Evolutionary conservation across 805 yeast genomes (phyloP).

Genomic region (Candida easanensis): DNA sequence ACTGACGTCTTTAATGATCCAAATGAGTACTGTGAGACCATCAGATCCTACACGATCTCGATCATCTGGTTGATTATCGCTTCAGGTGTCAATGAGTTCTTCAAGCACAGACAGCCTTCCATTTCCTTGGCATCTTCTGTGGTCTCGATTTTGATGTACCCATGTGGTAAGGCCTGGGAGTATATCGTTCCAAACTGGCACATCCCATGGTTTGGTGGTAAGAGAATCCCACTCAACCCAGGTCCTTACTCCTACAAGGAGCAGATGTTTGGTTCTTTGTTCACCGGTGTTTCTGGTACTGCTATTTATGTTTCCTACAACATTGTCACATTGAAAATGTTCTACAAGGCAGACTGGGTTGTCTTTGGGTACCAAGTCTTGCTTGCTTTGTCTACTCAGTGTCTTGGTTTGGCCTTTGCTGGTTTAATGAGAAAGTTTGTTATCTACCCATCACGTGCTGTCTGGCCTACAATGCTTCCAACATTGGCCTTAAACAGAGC

Average conservation of each 20-base stretch:
- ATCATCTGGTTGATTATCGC: slow-evolving; percentile 50
- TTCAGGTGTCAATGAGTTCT: slow-evolving; percentile 54
- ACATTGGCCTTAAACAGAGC: slow-evolving; percentile 48
- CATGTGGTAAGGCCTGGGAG: slow-evolving; percentile 42
- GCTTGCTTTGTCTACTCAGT: slow-evolving; percentile 53
- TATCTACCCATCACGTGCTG: slow-evolving; percentile 47
- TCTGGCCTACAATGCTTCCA: slow-evolving; percentile 55
- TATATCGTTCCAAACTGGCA: slow-evolving; percentile 44
- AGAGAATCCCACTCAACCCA: slow-evolving; percentile 45
- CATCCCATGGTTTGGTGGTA: slow-evolving; percentile 36
- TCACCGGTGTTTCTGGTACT: slow-evolving; percentile 32
- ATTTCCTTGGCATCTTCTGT: too few relatives aligned
- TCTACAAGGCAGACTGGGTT: slow-evolving; percentile 31
- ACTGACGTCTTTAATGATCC: slow-evolving; percentile 51
- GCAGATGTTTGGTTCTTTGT: slow-evolving; percentile 58
- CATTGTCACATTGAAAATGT: slow-evolving; percentile 34
- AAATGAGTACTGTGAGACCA: slow-evolving; percentile 46
- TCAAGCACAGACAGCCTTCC: slow-evolving; percentile 53
- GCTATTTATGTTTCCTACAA: slow-evolving; percentile 36
- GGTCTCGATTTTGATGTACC: slow-evolving; percentile 44
- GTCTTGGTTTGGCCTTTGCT: slow-evolving; percentile 66
- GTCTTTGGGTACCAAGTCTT: slow-evolving; percentile 51
- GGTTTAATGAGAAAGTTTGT: slow-evolving; percentile 58
- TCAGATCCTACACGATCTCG: slow-evolving; percentile 37
- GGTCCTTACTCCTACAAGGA: slow-evolving; percentile 67